Evolutionary conservation across 371 early-diverging fungal genomes (phyloP), one percentile per base, ranked within the genome.

Genomic region (Gilbertella persicaria): DNA sequence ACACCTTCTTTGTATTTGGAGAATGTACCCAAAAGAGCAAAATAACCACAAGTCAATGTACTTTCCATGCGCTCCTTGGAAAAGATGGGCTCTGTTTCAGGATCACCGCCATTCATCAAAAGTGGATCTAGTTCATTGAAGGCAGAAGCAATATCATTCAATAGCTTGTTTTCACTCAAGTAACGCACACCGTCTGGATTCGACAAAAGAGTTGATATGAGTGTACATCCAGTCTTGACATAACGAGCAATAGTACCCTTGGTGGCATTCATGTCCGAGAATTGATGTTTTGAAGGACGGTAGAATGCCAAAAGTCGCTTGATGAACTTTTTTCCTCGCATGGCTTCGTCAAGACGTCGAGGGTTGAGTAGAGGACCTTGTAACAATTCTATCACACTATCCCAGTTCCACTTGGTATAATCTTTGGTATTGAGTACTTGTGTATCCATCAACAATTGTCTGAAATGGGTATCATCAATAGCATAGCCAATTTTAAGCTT

Each of bases 331-430:
- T 84, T 84, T 44, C 78, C 82, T 19, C 84, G 82, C 58, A 90
- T 71, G 0, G 86, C 84, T 53, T 95, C 95, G 17, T 93, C 93
- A 17, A 93, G 56, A 19, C 93, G 75, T 39, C 84, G 73, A 2
- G 88, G 82, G 55, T 85, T 87, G 14, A 82, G 55, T 37, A 93
- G 66, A 2, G 92, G 91, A 1, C 93, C 93, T 41, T 87, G 86
- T 6, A 93, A 57, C 2, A 93, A 66, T 54, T 92, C 91, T 39
- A 73, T 53, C 17, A 92, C 85, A 21, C 75, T 72, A 39, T 90
- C 87, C 93, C 91, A 95, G 37, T 83, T 83, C 95, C 95, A 95
- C 54, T 89, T 87, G 5, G 83, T 74, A 51, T 75, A 81, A 19
- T 93, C 93, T 55, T 92, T 93, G 3, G 83, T 80, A 29, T 67